These are phyloP conservation scores for Botrytis tulipae DNA, from an alignment of 2,329 filamentous ascomycete species.

Conservation along the genomic window DNA sequence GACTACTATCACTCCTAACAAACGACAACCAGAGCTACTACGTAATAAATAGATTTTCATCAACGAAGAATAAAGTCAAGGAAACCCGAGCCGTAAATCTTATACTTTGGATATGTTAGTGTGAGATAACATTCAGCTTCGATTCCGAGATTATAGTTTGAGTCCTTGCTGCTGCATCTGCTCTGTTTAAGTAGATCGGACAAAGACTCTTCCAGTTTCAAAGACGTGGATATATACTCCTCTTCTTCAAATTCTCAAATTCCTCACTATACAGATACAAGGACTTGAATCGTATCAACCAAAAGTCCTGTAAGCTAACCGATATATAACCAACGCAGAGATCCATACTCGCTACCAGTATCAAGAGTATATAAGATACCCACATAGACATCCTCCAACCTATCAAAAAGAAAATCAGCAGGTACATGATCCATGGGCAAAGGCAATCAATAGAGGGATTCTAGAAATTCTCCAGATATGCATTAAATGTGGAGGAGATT, in stretches of 20 bases:
- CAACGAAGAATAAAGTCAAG: neutral
- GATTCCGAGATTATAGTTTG: neutral
- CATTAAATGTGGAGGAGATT: neutral
- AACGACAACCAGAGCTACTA: neutral
- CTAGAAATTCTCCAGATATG: neutral
- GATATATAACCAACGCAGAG: no score
- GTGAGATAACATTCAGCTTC: neutral
- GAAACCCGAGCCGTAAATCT: neutral
- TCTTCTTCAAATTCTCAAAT: neutral
- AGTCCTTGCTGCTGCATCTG: neutral
- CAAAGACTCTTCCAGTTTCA: neutral
- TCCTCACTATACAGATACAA: neutral
- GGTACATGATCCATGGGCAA: no score
- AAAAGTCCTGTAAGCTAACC: no score
- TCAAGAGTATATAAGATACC: neutral
- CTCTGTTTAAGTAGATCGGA: neutral
- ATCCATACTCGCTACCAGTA: no score
- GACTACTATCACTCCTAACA: accelerated
- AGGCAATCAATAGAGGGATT: neutral
- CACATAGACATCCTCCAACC: neutral
- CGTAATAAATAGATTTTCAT: neutral
- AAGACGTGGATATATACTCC: neutral
- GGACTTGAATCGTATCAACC: accelerated
- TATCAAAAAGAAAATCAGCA: neutral
- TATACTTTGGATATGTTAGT: no score